Percentiles rank a stretch among this genome's conserved stretches.
These are phyloP conservation scores for Crucibulum laeve DNA, from an alignment of 768 basidiomycete species.

Conservation along the genomic window DNA sequence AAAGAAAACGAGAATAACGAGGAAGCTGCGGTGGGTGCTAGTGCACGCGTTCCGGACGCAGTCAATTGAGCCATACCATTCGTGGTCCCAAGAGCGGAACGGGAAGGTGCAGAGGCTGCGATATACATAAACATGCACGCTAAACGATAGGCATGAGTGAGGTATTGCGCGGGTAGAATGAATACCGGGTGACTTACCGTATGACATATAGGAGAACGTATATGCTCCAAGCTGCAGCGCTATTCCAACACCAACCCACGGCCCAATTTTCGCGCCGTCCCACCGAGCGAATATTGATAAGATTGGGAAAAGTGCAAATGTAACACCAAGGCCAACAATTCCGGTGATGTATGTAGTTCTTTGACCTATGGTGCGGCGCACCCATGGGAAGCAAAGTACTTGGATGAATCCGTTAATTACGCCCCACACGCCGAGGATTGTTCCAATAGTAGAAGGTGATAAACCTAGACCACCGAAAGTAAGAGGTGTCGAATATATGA, in stretches of 20 bases:
- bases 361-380: constrained; percentile 44
- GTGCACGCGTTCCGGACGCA: background rate
- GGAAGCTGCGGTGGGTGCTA: background rate
- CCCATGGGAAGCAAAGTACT: constrained; percentile 37
- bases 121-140: background rate
- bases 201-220: background rate
- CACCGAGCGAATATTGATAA: background rate
- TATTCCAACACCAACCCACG: background rate
- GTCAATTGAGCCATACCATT: background rate
- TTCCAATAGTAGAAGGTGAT: constrained; percentile 46
- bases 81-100: background rate
- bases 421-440: constrained; percentile 45
- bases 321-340: no score
- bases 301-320: background rate
- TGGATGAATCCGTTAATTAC: constrained; percentile 50
- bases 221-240: background rate
- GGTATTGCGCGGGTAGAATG: background rate
- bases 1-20: background rate
- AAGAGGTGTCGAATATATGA: constrained; percentile 44
- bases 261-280: background rate
- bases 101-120: background rate
- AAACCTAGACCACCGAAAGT: constrained; percentile 53
- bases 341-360: constrained; percentile 33
- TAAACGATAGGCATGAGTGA: background rate
- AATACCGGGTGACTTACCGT: background rate